Base-by-base conservation (phyloP, 2,329 filamentous ascomycete genomes). In the Aspergillus fijiensis region DNA sequence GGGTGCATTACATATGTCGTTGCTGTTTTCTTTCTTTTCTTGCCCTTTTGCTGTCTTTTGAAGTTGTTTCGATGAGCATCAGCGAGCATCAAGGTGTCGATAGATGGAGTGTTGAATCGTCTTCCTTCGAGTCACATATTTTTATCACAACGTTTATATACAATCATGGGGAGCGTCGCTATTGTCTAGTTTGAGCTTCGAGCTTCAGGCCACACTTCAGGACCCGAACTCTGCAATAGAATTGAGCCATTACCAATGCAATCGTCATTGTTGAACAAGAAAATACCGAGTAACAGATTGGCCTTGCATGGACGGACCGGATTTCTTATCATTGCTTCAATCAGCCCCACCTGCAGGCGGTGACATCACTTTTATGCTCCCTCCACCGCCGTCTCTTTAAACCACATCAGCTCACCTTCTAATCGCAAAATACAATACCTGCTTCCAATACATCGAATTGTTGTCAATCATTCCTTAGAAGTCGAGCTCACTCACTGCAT, bases 321-420 rank as follows among this genome's bases (percentile, higher is more conserved):
- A 54, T 55, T 60, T 35, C 42, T 49, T 60, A 45, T 57, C 50
- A 50, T 33, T 49, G 33, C 49, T 61, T 58, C 55, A 52, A 62
- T 58, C 49, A 57, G 68, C 71, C 69, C 72, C 71, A 74, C 71
- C 61, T 63, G 49, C 55, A 65, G 64, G 66, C 65, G 64, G 71
- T 74, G 72, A 74, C 72, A 74, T 74, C 72, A 74, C 69, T 60
- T 45, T 19, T 45, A 45, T 45, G 64, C 48, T 54, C 42, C 55
- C 45, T 60, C 58, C 54, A 50, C 47, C 51, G 21, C 25, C 23
- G 50, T 29, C 52, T 50, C 47, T 52, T 31, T 39, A 61, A 31
- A 21, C 61, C 25, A 19, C 35, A 19, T 33, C 19, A 35, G 25
- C n/a, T 55, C 48, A 35, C n/a, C 47, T 29, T 21, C 55, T 42